These are phyloP conservation scores for Pythium plurisporium DNA, from an alignment of 352 stramenopile genomes.

Conservation along the genomic window DNA sequence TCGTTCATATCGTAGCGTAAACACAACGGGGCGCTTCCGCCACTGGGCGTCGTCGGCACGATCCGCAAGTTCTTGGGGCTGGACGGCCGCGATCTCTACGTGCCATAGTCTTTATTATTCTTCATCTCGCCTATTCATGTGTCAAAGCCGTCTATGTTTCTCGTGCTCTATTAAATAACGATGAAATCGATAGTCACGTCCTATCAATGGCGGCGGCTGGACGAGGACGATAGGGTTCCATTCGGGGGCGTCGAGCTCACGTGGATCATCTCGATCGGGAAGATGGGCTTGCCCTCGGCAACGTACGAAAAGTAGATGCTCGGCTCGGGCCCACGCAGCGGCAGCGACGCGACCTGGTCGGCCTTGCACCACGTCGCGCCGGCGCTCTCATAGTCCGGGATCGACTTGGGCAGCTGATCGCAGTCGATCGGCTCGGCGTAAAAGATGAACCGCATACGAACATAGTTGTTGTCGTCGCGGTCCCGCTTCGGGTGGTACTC, in stretches of 20 bases:
- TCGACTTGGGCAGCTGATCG: slow-evolving; percentile 78
- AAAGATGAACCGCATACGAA: slow-evolving; percentile 86
- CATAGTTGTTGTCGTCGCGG: slow-evolving; percentile 58
- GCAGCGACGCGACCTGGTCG: slow-evolving; percentile 63
- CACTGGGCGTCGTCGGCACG: slow-evolving; percentile 44
- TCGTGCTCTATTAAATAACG: too few relatives aligned
- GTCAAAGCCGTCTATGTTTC: too few relatives aligned
- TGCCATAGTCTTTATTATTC: slow-evolving; percentile 29
- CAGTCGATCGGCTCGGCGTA: slow-evolving; percentile 74
- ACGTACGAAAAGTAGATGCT: slow-evolving; percentile 75
- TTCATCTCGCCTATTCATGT: too few relatives aligned
- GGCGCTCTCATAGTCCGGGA: slow-evolving; percentile 84
- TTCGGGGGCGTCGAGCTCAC: slow-evolving; percentile 40
- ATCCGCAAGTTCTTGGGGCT: slow-evolving; percentile 72
- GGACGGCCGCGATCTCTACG: slow-evolving; percentile 53
- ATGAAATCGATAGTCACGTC: too few relatives aligned
- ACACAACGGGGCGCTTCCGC: slow-evolving; percentile 56
- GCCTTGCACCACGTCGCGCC: slow-evolving; percentile 72
- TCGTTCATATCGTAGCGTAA: slow-evolving; percentile 35
- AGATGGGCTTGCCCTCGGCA: slow-evolving; percentile 62
- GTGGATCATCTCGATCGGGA: slow-evolving; percentile 69
- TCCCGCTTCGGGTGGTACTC: slow-evolving; percentile 85
- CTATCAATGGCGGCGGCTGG: slow-evolving; percentile 6
- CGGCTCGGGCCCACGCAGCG: slow-evolving; percentile 68
- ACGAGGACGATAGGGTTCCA: background rate